Conservation (phyloP, 495 filamentous ascomycete species). For the Gamarada debralockiae region DNA sequence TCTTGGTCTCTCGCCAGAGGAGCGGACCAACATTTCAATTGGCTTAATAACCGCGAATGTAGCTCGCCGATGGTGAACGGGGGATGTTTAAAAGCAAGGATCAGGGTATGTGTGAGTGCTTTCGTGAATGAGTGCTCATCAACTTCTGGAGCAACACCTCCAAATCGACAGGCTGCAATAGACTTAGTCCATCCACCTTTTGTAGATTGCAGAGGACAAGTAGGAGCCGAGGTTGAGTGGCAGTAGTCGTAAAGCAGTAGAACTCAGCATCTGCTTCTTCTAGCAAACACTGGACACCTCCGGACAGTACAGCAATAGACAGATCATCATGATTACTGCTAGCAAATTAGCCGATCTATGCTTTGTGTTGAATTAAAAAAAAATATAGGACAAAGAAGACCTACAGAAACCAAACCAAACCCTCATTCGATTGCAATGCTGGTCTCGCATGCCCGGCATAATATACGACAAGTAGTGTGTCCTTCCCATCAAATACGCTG, state of each 20-base stretch:
- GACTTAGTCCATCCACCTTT: conserved; percentile 21
- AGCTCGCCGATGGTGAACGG: conserved; percentile 24
- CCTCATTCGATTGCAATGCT: conserved; percentile 12
- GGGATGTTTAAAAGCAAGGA: conserved; percentile 14
- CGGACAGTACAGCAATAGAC: conserved; percentile 19
- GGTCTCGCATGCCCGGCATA: conserved; percentile 25
- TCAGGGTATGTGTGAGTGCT: conserved; percentile 24
- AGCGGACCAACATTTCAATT: conserved; percentile 14
- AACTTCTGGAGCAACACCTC: conserved; percentile 16
- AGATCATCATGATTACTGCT: conserved; percentile 10
- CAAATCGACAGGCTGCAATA: conserved; percentile 28
- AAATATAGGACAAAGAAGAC: too few species aligned
- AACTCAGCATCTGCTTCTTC: conserved; percentile 21
- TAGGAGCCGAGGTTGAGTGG: conserved; percentile 9
- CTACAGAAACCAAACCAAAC: conserved; percentile 23
- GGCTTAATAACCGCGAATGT: conserved; percentile 23
- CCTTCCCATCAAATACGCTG: background rate
- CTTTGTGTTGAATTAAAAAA: too few species aligned
- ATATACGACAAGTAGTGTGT: conserved; percentile 29
- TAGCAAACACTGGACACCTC: conserved; percentile 21
- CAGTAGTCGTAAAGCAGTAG: conserved; percentile 25
- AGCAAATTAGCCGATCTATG: too few species aligned
- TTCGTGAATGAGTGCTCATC: conserved; percentile 26
- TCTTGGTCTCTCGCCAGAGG: background rate
- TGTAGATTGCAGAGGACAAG: background rate